phyloP scores from a whole-genome alignment of 2,329 filamentous ascomycete species.

The Colletotrichum echinochloae region DNA sequence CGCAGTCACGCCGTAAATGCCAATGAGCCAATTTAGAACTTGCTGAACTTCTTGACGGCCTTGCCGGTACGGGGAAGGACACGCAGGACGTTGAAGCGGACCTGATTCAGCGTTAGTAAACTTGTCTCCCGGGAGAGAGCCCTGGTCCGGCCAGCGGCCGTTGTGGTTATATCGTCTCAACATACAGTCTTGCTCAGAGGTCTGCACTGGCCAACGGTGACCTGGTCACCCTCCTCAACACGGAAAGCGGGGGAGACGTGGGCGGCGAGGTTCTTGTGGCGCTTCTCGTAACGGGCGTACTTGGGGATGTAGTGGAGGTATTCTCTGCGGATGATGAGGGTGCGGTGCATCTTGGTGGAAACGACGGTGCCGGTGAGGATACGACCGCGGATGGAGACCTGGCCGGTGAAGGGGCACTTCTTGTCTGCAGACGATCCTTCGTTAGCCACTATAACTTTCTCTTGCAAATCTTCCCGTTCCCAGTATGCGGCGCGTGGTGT shows the following conservation, averaged over 20 bases:
- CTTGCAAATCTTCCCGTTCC: background rate
- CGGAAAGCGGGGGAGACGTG: constrained; percentile 99
- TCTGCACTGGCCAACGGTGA: constrained; percentile 99
- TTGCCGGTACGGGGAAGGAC: constrained; percentile 98
- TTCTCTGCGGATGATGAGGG: constrained; percentile 98
- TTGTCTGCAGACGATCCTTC: constrained; percentile 76
- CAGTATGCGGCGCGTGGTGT: background rate
- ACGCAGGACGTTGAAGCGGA: constrained; percentile 99
- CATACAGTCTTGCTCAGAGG: constrained; percentile 99
- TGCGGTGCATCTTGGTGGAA: constrained; percentile 99
- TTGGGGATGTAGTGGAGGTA: constrained; percentile 99
- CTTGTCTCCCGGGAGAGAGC: background rate
- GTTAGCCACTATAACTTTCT: constrained; percentile 33
- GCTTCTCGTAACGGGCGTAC: constrained; percentile 99
- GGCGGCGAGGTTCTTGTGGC: constrained; percentile 99
- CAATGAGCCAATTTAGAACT: constrained; percentile 83
- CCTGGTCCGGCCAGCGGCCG: background rate
- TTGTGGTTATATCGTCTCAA: constrained; percentile 47
- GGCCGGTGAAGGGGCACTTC: constrained; percentile 99
- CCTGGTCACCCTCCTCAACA: constrained; percentile 99
- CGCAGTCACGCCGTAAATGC: constrained; percentile 65
- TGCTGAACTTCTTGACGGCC: constrained; percentile 96
- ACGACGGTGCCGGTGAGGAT: constrained; percentile 99
- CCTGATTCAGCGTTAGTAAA: constrained; percentile 61
- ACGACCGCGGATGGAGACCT: constrained; percentile 99